Conservation (phyloP, 257 asterid genomes). For the Verbena officinalis region DNA sequence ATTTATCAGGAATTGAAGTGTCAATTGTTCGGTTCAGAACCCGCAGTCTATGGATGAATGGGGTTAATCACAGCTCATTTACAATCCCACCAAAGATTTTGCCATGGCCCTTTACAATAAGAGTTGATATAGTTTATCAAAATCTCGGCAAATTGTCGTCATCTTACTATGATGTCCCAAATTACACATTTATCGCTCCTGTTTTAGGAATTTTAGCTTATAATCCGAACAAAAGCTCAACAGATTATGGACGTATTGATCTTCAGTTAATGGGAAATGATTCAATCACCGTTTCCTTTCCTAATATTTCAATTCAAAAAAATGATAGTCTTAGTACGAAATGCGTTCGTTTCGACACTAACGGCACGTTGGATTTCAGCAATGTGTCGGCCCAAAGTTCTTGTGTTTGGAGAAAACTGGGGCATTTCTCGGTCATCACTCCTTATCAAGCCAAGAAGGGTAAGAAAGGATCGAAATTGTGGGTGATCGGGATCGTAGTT, state of each 20-base stretch:
- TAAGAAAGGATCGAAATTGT: constrained; percentile 29
- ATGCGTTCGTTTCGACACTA: constrained; percentile 61
- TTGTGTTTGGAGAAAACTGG: constrained; percentile 51
- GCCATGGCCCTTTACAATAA: constrained; percentile 57
- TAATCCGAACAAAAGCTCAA: constrained; percentile 29
- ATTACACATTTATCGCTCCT: constrained; percentile 58
- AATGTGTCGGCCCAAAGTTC: constrained; percentile 32
- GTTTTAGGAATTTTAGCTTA: constrained; percentile 63
- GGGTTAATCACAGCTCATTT: constrained; percentile 42
- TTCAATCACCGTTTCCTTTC: constrained; percentile 54
- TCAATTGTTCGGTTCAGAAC: constrained; percentile 47
- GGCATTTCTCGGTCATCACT: constrained; percentile 71
- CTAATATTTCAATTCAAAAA: constrained; percentile 30
- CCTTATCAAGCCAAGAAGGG: constrained; percentile 33
- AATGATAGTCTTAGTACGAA: constrained; percentile 19
- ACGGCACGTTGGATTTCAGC: constrained; percentile 56
- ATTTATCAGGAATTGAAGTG: constrained; percentile 53
- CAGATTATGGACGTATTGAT: constrained; percentile 31
- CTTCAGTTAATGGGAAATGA: constrained; percentile 32
- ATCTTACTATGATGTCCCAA: constrained; percentile 49
- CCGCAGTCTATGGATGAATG: constrained; percentile 46
- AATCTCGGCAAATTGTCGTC: constrained; percentile 68
- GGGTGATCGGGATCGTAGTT: constrained; percentile 55
- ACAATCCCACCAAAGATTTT: constrained; percentile 46
- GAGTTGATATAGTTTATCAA: constrained; percentile 61